A percentile compares a stretch with the other conserved stretches of the same genome.
Conservation (phyloP, 1,284 basidiomycete species). For the Neolentinus lepideus region DNA sequence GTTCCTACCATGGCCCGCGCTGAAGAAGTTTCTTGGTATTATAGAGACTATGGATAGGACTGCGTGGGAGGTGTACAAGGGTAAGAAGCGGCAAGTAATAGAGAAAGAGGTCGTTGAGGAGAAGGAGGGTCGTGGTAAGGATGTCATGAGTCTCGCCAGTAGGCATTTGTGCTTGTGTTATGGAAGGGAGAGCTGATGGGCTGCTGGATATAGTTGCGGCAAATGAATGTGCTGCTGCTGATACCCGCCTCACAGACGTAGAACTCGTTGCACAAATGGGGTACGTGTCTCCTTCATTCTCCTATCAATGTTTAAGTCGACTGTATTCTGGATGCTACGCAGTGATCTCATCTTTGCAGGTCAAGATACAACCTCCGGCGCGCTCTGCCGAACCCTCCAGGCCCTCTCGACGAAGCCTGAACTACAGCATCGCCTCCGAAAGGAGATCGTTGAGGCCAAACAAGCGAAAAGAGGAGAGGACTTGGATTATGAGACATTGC, state of each 20-base stretch:
- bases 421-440: slow-evolving; percentile 12
- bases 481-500: slow-evolving; percentile 12
- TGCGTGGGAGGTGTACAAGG: background rate
- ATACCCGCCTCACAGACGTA: background rate
- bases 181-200: background rate
- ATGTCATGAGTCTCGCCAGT: background rate
- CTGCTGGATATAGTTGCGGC: background rate
- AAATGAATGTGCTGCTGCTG: background rate
- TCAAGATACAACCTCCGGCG: slow-evolving; percentile 16
- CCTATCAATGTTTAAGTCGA: too few species aligned
- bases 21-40: background rate
- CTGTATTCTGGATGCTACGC: background rate
- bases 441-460: slow-evolving; percentile 12
- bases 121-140: background rate
- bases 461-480: background rate
- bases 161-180: background rate
- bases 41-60: background rate
- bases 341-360: slow-evolving; percentile 12
- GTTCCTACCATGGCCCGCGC: background rate
- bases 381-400: slow-evolving; percentile 13
- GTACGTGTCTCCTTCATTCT: background rate
- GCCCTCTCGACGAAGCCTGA: slow-evolving; percentile 12
- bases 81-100: background rate
- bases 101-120: background rate
- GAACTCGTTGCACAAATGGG: background rate